phyloP scores from a whole-genome alignment of 352 stramenopile genomes.

The Phytophthora foliorum region DNA sequence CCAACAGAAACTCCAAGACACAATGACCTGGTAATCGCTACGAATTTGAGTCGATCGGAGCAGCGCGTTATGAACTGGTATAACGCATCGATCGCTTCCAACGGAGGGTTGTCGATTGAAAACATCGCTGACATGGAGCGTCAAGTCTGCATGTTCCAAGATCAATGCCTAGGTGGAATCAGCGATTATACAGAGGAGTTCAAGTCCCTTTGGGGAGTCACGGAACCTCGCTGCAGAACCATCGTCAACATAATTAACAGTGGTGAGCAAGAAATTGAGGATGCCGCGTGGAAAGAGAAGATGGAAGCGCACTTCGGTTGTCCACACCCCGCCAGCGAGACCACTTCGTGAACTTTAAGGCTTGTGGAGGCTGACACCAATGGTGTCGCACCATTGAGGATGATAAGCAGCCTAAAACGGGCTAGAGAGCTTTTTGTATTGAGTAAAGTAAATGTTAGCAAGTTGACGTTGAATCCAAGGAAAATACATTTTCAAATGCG shows the following conservation, averaged over 20 bases:
- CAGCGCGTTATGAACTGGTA: constrained; percentile 49
- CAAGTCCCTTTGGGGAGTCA: constrained; percentile 50
- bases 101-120: constrained; percentile 31
- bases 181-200: constrained; percentile 50
- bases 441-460: constrained; percentile 8
- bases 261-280: constrained; percentile 37
- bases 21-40: constrained; percentile 27
- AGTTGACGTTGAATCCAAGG: constrained; percentile 7
- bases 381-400: too few species aligned
- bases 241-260: constrained; percentile 49
- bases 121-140: constrained; percentile 53
- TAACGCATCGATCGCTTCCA: constrained; percentile 28
- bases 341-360: not conserved
- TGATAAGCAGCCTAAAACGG: too few species aligned
- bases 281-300: constrained; percentile 37
- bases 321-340: constrained; percentile 27
- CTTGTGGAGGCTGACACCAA: not conserved
- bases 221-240: constrained; percentile 41
- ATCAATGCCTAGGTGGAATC: constrained; percentile 55
- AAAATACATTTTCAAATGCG: too few species aligned
- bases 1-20: not conserved
- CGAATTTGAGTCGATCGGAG: constrained; percentile 40
- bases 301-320: constrained; percentile 55
- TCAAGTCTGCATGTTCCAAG: constrained; percentile 60
- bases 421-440: constrained; percentile 12